Conservation (phyloP, 257 asterid species). For the Gentiana dahurica region DNA sequence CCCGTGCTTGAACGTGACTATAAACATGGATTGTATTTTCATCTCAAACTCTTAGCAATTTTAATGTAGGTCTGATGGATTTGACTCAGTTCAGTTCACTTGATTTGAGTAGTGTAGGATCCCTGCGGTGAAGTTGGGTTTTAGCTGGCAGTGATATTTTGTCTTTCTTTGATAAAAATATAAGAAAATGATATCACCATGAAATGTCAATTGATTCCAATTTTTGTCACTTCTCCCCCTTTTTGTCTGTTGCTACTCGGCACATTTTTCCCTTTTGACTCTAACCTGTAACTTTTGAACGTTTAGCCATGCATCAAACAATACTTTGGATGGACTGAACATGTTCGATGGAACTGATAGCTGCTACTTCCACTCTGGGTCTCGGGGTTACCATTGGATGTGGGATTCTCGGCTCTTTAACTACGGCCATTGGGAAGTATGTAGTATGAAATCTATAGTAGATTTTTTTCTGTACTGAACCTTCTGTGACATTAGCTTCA, state of each 20-base stretch:
- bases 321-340: slow-evolving; percentile 98
- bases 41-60: too few relatives aligned
- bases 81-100: not conserved
- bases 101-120: not conserved
- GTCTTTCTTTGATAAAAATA: not conserved
- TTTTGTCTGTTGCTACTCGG: not conserved
- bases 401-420: slow-evolving; percentile 99
- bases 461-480: not conserved
- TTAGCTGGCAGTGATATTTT: not conserved
- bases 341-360: slow-evolving; percentile 98
- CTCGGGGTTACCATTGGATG: slow-evolving; percentile 95
- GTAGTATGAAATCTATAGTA: slow-evolving; percentile 12
- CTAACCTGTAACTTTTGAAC: slow-evolving; percentile 15
- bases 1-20: too few relatives aligned
- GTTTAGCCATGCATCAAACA: slow-evolving; percentile 92
- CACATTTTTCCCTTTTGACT: not conserved
- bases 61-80: not conserved
- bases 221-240: not conserved
- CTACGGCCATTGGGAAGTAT: slow-evolving; percentile 99
- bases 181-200: not conserved
- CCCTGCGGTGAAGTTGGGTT: not conserved
- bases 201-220: not conserved
- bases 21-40: too few relatives aligned
- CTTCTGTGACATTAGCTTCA: not conserved
- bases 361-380: slow-evolving; percentile 93